Evolutionary conservation across 305 asterid genomes (phyloP).

Genomic region (Fraxinus platypoda): DNA sequence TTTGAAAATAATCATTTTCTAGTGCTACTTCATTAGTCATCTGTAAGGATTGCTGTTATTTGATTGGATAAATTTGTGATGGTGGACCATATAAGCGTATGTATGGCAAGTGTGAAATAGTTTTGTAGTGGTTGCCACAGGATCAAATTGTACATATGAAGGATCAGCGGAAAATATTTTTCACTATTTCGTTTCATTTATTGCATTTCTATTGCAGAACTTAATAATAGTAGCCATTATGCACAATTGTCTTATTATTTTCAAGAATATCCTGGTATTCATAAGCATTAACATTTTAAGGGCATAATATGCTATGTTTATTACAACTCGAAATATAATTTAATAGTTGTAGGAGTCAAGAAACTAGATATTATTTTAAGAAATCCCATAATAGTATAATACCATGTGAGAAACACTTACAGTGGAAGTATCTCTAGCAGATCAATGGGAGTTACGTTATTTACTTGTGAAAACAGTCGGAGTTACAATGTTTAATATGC

Average conservation of each 20-base stretch:
- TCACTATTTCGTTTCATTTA: not conserved
- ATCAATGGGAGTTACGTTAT: not conserved
- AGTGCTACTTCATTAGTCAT: not conserved
- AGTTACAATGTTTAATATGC: not conserved
- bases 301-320: not conserved
- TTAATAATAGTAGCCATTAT: not conserved
- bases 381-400: not conserved
- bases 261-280: not conserved
- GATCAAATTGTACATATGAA: not conserved
- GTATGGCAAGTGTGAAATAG: not conserved
- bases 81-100: not conserved
- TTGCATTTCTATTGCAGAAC: not conserved
- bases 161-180: not conserved
- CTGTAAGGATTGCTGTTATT: not conserved
- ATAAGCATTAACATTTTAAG: conserved; percentile 5
- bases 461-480: not conserved
- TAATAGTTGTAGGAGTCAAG: not conserved
- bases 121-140: not conserved
- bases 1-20: not conserved
- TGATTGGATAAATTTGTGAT: not conserved
- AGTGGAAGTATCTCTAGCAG: not conserved
- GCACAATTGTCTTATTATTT: not conserved
- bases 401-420: not conserved
- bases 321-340: not conserved
- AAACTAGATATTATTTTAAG: not conserved